phyloP scores from a whole-genome alignment of 78 protist genomes.

The Diacronema lutheri region DNA sequence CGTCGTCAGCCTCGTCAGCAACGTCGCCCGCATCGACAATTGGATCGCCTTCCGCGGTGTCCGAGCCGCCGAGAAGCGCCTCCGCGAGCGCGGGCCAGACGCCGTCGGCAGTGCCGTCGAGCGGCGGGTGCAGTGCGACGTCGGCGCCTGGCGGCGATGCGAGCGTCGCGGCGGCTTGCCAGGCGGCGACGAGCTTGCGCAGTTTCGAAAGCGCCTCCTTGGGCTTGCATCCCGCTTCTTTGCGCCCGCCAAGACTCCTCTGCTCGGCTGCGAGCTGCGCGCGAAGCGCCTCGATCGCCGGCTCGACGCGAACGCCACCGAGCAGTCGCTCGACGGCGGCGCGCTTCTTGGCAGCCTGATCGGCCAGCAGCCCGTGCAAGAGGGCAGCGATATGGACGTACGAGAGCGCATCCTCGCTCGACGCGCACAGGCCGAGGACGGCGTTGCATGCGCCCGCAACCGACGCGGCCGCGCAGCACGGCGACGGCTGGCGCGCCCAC shows the following conservation, averaged over 20 bases:
- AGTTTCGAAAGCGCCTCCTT: neutral
- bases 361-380: neutral
- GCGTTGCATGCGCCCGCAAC: conserved; percentile 22
- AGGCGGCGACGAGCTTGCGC: too few species aligned
- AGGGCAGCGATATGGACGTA: neutral
- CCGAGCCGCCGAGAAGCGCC: neutral
- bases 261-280: neutral
- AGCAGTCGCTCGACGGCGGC: neutral
- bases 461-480: conserved; percentile 22
- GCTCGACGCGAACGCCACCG: neutral
- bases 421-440: neutral
- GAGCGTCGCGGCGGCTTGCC: neutral
- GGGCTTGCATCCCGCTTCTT: neutral
- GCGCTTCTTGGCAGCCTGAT: neutral
- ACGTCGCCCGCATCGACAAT: neutral
- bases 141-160: neutral
- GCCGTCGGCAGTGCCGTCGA: neutral
- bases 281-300: neutral
- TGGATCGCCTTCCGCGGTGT: too few species aligned
- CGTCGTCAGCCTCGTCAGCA: neutral
- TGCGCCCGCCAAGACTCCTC: neutral
- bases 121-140: neutral
- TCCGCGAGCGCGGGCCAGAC: neutral
- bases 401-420: neutral
- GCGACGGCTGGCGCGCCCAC: neutral